Base-by-base conservation (phyloP, 257 asterid species). In the Solanum gandarillasii region DNA sequence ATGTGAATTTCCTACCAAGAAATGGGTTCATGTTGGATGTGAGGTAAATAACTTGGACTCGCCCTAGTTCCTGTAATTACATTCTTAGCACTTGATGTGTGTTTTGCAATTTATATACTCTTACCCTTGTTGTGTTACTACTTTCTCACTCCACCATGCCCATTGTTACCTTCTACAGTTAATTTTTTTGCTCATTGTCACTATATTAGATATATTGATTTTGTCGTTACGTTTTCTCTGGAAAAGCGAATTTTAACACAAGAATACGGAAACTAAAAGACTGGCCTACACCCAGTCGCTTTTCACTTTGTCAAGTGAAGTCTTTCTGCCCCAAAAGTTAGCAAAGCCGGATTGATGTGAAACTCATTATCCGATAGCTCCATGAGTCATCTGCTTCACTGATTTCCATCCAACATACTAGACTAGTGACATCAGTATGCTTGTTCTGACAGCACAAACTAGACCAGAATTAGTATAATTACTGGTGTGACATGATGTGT, bases 21-120 rank as follows among this genome's bases (percentile, higher is more conserved):
- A 90, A 90, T 96, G 99, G 99, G 94, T 95, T 90, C 99, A 96
- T 91, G 92, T 96, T 87, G 98, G 98, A 91, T 96, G 98, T 78
- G 95, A 94, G 98, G 99, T 96, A 93, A 87, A 83, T 13, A 25
- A 25, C 67, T 60, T 75, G 43, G 32, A 82, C 70, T 31, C 8
- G 3, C 13, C 39, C 27, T 79, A 27, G 25, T 79, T 79, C 67
- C 39, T 79, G 27, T 58, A 27, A 16, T 79, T 27, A 43, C 29
- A 82, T 48, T 48, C 71, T 3, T 82, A 29, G 71, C 71, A 46
- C 31, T 82, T 82, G 70, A 82, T 82, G 71, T 36, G n/a, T 48
- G 29, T 29, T 82, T 82, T 82, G 20, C 70, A 31, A 31, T 82
- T 82, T 48, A 31, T 82, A 4, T 31, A 48, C 71, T 81, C 39